phyloP scores from a whole-genome alignment of 2,329 filamentous ascomycete genomes.

The Diaporthe amygdali region DNA sequence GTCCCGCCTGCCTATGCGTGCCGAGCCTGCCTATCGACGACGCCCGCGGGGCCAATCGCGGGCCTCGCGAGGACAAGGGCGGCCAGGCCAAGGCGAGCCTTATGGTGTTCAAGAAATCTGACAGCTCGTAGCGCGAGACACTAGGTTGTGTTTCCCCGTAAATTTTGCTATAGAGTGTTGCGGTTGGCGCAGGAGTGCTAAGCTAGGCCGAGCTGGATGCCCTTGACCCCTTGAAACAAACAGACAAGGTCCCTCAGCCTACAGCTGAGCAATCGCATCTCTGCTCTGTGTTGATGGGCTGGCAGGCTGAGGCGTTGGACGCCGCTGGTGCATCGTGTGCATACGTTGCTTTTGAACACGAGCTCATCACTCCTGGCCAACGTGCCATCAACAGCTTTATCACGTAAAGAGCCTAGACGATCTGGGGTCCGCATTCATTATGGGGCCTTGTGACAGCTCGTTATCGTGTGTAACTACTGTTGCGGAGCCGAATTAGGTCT shows the following conservation, averaged over 20 bases:
- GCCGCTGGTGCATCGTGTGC: neutral
- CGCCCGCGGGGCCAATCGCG: neutral
- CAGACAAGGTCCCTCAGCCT: neutral
- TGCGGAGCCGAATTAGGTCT: neutral
- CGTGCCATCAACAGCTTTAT: neutral
- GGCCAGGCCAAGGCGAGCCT: neutral
- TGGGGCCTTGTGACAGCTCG: neutral
- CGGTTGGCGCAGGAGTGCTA: neutral
- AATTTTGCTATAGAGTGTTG: neutral
- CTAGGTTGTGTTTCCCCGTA: neutral
- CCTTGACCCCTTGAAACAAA: constrained; percentile 1
- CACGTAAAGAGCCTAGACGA: too few species aligned
- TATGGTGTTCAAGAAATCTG: neutral
- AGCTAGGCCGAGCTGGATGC: neutral
- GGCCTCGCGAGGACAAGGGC: neutral
- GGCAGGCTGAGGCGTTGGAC: neutral
- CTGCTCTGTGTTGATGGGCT: neutral
- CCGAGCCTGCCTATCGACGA: neutral
- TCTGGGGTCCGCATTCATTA: neutral
- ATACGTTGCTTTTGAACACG: too few species aligned
- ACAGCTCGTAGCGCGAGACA: constrained; percentile 1
- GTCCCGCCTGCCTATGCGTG: neutral
- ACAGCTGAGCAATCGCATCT: neutral
- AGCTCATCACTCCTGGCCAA: neutral
- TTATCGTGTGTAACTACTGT: neutral